Evolutionary conservation across 1,284 basidiomycete species (phyloP), one percentile per base, ranked within the genome.

Genomic region (Puccinia horiana): DNA sequence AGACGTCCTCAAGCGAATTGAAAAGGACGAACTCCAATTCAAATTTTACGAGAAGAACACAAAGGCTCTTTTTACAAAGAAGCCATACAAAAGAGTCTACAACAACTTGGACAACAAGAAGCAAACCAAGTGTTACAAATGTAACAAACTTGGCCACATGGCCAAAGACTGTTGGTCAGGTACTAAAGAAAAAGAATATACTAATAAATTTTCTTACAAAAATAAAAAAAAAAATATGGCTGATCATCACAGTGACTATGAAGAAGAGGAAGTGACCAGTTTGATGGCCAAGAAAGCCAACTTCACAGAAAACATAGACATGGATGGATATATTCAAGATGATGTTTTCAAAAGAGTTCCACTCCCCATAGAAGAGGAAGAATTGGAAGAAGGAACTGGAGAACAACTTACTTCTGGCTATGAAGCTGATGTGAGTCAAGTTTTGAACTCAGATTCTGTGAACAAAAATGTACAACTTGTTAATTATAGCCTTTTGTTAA

Each of bases 401-500:
- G 44, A 8, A 9, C 44, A 47, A 47, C 16, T 16, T 54, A 23
- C 47, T 20, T 47, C 69, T n/a, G 69, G 69, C 44, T 70, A 70
- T 49, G 42, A 47, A 70, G 69, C 69, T 29, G 69, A 70, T 70
- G 63, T 65, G 37, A 65, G 63, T 40, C 9, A 40, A 65, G 37
- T 23, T 5, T 3, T 42, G 2, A 40, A 65, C 37, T 40, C 37
- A 5, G 14, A 42, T 42, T 40, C 5, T 65, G 37, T 65, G 35
- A 42, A 65, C 18, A 42, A 65, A n/a, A n/a, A 40, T 40, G 63
- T 20, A 35, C 58, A 61, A 61, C 11, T 61, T 65, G 5, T 42
- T 65, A 65, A 65, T n/a, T 65, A 40, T 65, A n/a, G 63, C 37
- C 37, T 65, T 23, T 40, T 65, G 40, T 65, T n/a, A 23, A 23